Conservation (phyloP, 768 basidiomycete genomes). For the Leucosporidium scottii region DNA sequence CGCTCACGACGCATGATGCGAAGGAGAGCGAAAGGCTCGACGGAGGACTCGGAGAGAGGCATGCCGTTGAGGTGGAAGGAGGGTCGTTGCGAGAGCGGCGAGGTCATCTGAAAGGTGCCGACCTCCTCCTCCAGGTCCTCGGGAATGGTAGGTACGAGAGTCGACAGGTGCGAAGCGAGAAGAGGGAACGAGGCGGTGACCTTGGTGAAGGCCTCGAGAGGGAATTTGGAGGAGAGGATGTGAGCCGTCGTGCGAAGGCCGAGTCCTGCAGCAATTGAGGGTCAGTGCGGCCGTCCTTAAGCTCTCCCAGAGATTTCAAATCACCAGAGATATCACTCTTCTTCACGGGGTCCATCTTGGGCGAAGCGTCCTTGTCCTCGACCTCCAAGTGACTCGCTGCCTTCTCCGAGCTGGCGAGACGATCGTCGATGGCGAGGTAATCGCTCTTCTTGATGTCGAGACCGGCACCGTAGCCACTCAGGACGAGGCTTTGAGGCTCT, state of each 20-base stretch:
- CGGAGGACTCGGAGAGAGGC: conserved; percentile 54
- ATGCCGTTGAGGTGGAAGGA: conserved; percentile 77
- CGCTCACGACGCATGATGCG: conserved; percentile 69
- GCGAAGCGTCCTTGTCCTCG: not conserved
- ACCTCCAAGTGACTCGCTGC: not conserved
- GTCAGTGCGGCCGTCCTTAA: not conserved
- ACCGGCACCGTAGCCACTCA: conserved; percentile 86
- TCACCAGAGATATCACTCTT: conserved; percentile 55
- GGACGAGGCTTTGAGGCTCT: conserved; percentile 26
- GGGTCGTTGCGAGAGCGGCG: conserved; percentile 45
- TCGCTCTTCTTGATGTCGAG: conserved; percentile 95
- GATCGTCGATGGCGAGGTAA: conserved; percentile 87
- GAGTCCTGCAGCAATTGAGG: conserved; percentile 1
- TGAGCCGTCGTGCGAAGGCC: conserved; percentile 5
- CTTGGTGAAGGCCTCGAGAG: conserved; percentile 17
- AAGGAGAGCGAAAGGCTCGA: conserved; percentile 67
- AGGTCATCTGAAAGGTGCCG: conserved; percentile 13
- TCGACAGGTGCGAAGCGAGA: conserved; percentile 19
- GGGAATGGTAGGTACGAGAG: conserved; percentile 6
- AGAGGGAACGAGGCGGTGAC: conserved; percentile 20
- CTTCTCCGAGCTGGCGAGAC: conserved; percentile 42
- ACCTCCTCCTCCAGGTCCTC: conserved; percentile 20
- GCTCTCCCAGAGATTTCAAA: conserved; percentile 28
- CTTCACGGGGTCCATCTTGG: conserved; percentile 43
- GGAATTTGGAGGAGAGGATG: conserved; percentile 8